These are phyloP conservation scores for Lactarius akahatsu DNA, from an alignment of 768 basidiomycete genomes.

Conservation along the genomic window DNA sequence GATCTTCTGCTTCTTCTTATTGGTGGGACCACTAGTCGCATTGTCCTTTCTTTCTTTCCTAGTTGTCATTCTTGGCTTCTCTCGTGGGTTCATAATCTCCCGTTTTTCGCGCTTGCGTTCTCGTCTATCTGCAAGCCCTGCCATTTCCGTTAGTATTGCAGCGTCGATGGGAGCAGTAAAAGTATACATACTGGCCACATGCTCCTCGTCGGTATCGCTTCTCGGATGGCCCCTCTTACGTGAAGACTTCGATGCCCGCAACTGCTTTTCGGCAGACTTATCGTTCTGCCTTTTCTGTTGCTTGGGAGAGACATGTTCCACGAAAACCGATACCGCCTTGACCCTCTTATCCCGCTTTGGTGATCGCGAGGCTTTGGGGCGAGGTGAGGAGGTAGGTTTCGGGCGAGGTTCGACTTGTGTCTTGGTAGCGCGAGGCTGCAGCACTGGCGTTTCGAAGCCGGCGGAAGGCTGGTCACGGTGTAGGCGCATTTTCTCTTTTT, in stretches of 20 bases:
- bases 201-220: constrained; percentile 39
- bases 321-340: not conserved
- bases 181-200: constrained; percentile 37
- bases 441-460: constrained; percentile 30
- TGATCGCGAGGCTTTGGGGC: not conserved
- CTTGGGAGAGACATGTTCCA: not conserved
- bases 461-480: constrained; percentile 10
- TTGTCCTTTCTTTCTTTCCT: constrained; percentile 30
- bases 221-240: constrained; percentile 15
- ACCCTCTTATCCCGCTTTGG: not conserved
- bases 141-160: constrained; percentile 5
- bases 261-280: not conserved
- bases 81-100: constrained; percentile 25
- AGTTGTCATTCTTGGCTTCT: constrained; percentile 8
- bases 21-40: constrained; percentile 27
- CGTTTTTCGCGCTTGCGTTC: constrained; percentile 52
- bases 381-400: not conserved
- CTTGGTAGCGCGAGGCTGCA: constrained; percentile 28
- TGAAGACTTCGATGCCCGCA: not conserved
- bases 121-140: constrained; percentile 65
- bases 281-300: not conserved
- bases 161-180: not conserved
- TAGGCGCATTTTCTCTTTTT: constrained; percentile 14
- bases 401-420: not conserved
- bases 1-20: constrained; percentile 37